phyloP scores from a whole-genome alignment of 495 filamentous ascomycete genomes.

The Penicillium dipodomyicola region DNA sequence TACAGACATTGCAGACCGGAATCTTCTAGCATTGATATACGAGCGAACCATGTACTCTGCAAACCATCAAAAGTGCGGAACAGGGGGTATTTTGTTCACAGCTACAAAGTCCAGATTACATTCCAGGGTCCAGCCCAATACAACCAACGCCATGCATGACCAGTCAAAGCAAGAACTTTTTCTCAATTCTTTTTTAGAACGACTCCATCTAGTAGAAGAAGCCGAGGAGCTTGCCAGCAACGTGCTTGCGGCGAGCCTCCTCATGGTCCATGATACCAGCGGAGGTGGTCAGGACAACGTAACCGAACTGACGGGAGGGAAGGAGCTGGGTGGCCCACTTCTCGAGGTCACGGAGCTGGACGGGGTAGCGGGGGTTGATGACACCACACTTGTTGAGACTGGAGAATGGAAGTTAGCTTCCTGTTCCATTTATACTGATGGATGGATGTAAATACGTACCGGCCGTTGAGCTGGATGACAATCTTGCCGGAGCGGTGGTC shows the following conservation, averaged over 20 bases:
- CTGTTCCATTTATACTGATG: neutral
- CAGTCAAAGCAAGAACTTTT: conserved; percentile 38
- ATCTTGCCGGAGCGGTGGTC: conserved; percentile 99
- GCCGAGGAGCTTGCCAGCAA: conserved; percentile 91
- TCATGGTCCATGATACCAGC: conserved; percentile 99
- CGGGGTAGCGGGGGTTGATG: conserved; percentile 98
- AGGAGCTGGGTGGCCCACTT: conserved; percentile 99
- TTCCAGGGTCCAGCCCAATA: conserved; percentile 29
- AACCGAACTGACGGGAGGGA: conserved; percentile 98
- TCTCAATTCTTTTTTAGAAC: conserved; percentile 22
- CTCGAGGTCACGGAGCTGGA: conserved; percentile 94
- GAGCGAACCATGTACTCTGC: conserved; percentile 31
- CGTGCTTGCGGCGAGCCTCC: conserved; percentile 97
- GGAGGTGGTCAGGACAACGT: conserved; percentile 96
- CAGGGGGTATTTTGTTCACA: conserved; percentile 26
- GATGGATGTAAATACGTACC: conserved; percentile 34
- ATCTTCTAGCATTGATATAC: conserved; percentile 26
- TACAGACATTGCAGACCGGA: conserved; percentile 20
- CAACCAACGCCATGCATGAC: conserved; percentile 21
- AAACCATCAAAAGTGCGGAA: conserved; percentile 26
- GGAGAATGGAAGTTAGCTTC: conserved; percentile 1
- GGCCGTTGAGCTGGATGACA: conserved; percentile 90
- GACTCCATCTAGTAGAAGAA: conserved; percentile 82
- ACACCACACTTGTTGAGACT: conserved; percentile 98
- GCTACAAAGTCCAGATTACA: conserved; percentile 34